Percentiles rank a stretch among this genome's conserved stretches.
Conservation (phyloP, 2,329 filamentous ascomycete genomes). For the Sporothrix variecibatus region DNA sequence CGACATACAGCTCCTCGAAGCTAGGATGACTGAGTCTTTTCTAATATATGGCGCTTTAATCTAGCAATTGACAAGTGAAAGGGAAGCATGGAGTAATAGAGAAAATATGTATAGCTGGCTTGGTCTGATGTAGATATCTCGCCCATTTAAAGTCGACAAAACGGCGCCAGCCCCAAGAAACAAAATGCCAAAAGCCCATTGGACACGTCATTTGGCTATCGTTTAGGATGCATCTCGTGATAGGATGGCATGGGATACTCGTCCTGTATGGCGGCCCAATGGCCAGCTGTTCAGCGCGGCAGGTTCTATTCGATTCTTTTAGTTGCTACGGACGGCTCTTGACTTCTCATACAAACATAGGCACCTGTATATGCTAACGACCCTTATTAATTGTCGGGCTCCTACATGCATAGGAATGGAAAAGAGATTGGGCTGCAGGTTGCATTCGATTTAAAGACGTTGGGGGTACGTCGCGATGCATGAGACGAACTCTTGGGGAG, state of each 20-base stretch:
- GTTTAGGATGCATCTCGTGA: background rate
- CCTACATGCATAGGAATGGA: slow-evolving; percentile 2
- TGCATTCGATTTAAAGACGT: background rate
- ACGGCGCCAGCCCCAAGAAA: background rate
- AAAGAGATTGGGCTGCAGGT: slow-evolving; percentile 33
- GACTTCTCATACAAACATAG: background rate
- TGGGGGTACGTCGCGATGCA: background rate
- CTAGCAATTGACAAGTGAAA: background rate
- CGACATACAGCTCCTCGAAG: too few species aligned
- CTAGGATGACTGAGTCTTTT: background rate
- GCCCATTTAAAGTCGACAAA: too few species aligned
- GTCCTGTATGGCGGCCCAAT: slow-evolving; percentile 8
- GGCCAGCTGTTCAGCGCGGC: background rate
- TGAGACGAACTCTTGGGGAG: background rate
- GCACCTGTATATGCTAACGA: background rate
- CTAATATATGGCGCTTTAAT: background rate
- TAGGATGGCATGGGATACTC: background rate
- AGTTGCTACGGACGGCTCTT: background rate
- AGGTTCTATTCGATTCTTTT: background rate
- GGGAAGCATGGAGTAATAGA: too few species aligned
- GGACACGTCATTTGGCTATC: background rate
- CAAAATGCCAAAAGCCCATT: background rate
- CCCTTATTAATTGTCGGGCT: slow-evolving; percentile 16
- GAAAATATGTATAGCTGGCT: too few species aligned
- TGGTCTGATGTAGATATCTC: too few species aligned